phyloP scores from a whole-genome alignment of 495 filamentous ascomycete genomes.

The Bombardia bombarda region DNA sequence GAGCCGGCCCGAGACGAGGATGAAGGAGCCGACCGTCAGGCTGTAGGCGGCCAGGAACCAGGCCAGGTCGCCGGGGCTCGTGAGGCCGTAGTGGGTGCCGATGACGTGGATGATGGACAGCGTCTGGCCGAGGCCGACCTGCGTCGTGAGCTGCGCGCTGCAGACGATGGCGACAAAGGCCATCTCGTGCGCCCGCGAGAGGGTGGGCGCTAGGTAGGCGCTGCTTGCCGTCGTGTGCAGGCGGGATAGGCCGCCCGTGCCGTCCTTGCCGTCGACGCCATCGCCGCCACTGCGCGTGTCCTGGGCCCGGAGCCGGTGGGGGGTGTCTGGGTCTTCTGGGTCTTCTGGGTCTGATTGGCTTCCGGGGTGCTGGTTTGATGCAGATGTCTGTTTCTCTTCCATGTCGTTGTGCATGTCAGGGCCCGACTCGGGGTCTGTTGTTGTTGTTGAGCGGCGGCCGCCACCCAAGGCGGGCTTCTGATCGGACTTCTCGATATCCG shows the following conservation, averaged over 20 bases:
- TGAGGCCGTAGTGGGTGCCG: slow-evolving; percentile 13
- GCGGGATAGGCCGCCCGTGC: background rate
- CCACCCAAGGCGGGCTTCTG: too few relatives aligned
- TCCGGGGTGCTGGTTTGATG: too few relatives aligned
- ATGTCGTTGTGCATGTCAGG: too few relatives aligned
- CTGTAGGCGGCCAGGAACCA: slow-evolving; percentile 54
- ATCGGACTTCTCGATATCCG: too few relatives aligned
- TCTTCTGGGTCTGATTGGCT: too few relatives aligned
- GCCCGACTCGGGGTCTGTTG: too few relatives aligned
- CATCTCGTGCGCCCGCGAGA: slow-evolving; percentile 29
- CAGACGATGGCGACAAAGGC: slow-evolving; percentile 37
- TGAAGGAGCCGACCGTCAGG: slow-evolving; percentile 57
- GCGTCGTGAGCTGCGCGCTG: slow-evolving; percentile 34
- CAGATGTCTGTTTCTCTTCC: too few relatives aligned
- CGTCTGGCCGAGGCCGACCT: slow-evolving; percentile 20
- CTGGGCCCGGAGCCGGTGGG: background rate
- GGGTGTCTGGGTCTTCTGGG: background rate
- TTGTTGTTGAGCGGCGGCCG: too few relatives aligned
- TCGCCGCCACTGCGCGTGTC: background rate
- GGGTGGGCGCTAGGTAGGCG: slow-evolving; percentile 5
- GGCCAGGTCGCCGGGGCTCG: slow-evolving; percentile 23
- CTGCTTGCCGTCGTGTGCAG: background rate
- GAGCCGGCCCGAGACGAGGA: slow-evolving; percentile 52
- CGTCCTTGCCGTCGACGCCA: too few relatives aligned
- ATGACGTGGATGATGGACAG: slow-evolving; percentile 27